Evolutionary conservation across 2,329 filamentous ascomycete genomes (phyloP), one percentile per base, ranked within the genome.

Genomic region (Neurospora crassa): DNA sequence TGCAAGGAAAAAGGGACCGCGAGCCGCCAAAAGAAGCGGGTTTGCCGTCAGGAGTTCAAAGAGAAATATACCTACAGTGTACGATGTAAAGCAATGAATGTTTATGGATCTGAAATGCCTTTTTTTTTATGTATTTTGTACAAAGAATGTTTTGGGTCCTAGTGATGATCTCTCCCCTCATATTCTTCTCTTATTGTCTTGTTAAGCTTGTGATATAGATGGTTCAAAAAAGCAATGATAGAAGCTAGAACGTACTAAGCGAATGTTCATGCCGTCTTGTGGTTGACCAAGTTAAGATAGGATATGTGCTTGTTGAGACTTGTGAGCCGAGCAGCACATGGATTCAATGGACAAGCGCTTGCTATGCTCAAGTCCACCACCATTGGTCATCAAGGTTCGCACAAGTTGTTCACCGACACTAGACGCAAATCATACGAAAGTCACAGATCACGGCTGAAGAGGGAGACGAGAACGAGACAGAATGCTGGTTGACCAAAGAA

Each of bases 201-300:
- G 69, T 74, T 73, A 72, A 72, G 67, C 69, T 67, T 78, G 76
- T 79, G 78, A 67, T 76, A 76, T 77, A 78, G 74, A 76, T 71
- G 72, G 72, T 69, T 71, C 68, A 69, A 68, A 68, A 67, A 29
- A 47, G 67, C 68, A 74, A 71, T 69, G 71, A 74, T 73, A 74
- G 73, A 73, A 37, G 45, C n/a, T 53, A 42, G n/a, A 40, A 75
- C 67, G 72, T 72, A 72, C 63, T 14, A 72, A 70, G 74, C 70
- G 72, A 73, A 74, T 75, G 3, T 18, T 18, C 14, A 6, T 34
- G 7, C 18, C 20, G 20, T 53, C 20, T 24, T 53, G 12, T 53
- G 6, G 7, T 37, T 8, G 20, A 3, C 20, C 14, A 7, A 29
- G 10, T 29, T 1, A 20, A 18, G 1, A 24, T 34, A 24, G n/a